Evolutionary conservation across 805 yeast genomes (phyloP).

Genomic region (Suhomyces vadensis): DNA sequence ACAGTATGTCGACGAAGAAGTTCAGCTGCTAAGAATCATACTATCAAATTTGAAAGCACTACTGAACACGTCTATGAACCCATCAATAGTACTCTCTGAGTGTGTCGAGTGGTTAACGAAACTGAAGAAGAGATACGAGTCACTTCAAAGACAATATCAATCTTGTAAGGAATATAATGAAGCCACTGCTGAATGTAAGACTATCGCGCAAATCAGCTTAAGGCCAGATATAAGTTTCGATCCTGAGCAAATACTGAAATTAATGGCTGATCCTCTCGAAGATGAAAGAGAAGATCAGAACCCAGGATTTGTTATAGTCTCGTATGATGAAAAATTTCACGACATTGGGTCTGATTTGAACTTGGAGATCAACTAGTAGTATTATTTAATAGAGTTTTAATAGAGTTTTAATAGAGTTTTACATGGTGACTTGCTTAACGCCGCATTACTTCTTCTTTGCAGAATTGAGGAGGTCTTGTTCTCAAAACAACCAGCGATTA

Average conservation of each 20-base stretch:
- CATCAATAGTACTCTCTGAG: slow-evolving; percentile 17
- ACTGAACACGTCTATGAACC: slow-evolving; percentile 18
- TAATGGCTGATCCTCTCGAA: neutral
- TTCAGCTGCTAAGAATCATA: slow-evolving; percentile 14
- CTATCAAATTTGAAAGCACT: slow-evolving; percentile 23
- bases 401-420: too few species aligned
- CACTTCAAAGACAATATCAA: neutral
- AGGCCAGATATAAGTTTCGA: neutral
- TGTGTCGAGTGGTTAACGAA: slow-evolving; percentile 25
- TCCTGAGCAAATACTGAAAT: neutral
- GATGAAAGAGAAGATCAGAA: slow-evolving; percentile 1
- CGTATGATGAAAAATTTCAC: neutral
- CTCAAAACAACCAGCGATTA: too few species aligned
- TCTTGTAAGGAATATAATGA: neutral
- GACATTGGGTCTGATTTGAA: neutral
- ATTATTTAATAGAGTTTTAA: neutral
- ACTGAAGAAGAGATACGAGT: neutral
- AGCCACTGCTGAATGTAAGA: neutral
- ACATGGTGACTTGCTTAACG: too few species aligned
- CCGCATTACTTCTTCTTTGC: too few species aligned
- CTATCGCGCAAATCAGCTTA: neutral
- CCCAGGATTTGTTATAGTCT: slow-evolving; percentile 4
- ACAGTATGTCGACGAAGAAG: slow-evolving; percentile 18
- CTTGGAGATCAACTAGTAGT: neutral
- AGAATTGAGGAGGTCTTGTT: too few species aligned